These are phyloP conservation scores for Daldinia vernicosa DNA, from an alignment of 495 filamentous ascomycete genomes.

Conservation along the genomic window DNA sequence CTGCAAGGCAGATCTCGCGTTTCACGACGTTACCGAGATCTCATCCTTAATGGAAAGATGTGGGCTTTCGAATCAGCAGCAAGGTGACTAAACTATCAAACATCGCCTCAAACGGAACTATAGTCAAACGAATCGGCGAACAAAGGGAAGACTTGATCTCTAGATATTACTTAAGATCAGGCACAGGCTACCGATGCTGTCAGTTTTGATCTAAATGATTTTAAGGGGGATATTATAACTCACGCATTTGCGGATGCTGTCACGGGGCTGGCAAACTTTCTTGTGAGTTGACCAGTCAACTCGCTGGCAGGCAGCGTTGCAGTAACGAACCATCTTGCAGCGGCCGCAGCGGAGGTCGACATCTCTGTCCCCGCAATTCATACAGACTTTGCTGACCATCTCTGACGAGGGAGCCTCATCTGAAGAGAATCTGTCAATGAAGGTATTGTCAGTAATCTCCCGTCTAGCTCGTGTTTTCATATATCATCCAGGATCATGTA, in stretches of 20 bases:
- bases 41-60: not conserved
- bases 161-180: not conserved
- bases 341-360: conserved; percentile 2
- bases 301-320: conserved; percentile 18
- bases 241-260: conserved; percentile 19
- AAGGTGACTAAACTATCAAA: not conserved
- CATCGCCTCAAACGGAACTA: not conserved
- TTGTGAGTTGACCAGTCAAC: conserved; percentile 23
- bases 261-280: conserved; percentile 11
- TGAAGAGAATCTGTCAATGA: conserved; percentile 18
- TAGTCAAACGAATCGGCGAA: not conserved
- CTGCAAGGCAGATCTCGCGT: not conserved
- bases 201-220: not conserved
- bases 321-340: conserved; percentile 35
- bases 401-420: conserved; percentile 14
- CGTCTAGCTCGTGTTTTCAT: not conserved
- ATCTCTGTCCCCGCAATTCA: conserved; percentile 20
- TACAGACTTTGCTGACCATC: conserved; percentile 25
- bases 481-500: not conserved
- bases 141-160: not conserved
- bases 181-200: conserved; percentile 15
- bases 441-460: not conserved
- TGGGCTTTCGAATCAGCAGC: not conserved
- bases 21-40: not conserved
- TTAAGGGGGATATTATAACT: conserved; percentile 1